phyloP scores from a whole-genome alignment of 352 stramenopile genomes.

The Peronospora belbahrii region DNA sequence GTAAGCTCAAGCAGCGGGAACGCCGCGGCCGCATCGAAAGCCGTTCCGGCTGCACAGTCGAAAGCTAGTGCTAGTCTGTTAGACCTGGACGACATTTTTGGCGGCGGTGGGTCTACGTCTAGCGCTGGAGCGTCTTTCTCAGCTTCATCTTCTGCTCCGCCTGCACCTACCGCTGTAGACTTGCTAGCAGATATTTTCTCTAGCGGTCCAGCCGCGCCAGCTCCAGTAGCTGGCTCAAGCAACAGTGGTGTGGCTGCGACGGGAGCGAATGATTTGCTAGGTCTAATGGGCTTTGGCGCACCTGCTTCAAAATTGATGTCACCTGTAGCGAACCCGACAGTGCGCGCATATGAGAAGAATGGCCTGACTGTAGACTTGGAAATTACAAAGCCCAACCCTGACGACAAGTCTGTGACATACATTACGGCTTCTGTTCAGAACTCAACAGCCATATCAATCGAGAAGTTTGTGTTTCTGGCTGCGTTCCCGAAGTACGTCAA shows the following conservation, averaged over 20 bases:
- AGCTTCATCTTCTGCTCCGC: constrained; percentile 18
- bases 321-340: constrained; percentile 33
- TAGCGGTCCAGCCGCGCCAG: constrained; percentile 25
- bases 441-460: constrained; percentile 71
- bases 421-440: constrained; percentile 93
- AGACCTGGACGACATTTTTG: constrained; percentile 95
- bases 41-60: constrained; percentile 16
- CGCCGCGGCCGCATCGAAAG: constrained; percentile 10
- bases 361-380: constrained; percentile 89
- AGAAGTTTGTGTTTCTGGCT: constrained; percentile 90
- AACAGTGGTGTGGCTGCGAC: constrained; percentile 8
- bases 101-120: constrained; percentile 38
- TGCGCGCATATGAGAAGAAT: constrained; percentile 94
- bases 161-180: constrained; percentile 58
- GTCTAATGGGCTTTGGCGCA: constrained; percentile 71
- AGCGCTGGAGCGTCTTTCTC: constrained; percentile 13
- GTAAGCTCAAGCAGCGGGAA: constrained; percentile 8
- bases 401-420: constrained; percentile 88
- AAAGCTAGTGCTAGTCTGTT: constrained; percentile 73
- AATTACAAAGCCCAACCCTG: constrained; percentile 89
- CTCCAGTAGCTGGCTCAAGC: constrained; percentile 19
- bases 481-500: constrained; percentile 98
- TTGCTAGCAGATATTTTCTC: constrained; percentile 94
- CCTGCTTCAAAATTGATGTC: constrained; percentile 19
- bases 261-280: constrained; percentile 44